Conservation (phyloP, 2,329 filamentous ascomycete species). For the Tolypocladium cylindrosporum region DNA sequence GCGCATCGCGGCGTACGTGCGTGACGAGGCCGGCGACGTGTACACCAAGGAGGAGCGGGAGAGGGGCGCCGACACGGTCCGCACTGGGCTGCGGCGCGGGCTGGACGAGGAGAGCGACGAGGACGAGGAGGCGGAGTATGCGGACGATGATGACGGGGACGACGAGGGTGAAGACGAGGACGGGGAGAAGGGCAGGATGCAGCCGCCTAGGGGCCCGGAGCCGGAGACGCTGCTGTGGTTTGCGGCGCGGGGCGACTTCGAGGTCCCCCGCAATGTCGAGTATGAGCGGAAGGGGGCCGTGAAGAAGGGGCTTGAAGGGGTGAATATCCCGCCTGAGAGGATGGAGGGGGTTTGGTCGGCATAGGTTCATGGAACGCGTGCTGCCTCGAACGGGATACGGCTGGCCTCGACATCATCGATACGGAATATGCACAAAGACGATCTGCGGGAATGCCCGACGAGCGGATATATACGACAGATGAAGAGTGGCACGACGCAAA, state of each 20-base stretch:
- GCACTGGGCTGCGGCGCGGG: slow-evolving; percentile 56
- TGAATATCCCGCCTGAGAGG: slow-evolving; percentile 19
- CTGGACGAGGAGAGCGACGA: slow-evolving; percentile 42
- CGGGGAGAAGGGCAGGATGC: slow-evolving; percentile 9
- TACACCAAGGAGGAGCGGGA: slow-evolving; percentile 65
- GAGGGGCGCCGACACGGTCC: slow-evolving; percentile 55
- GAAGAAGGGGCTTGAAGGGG: slow-evolving; percentile 22
- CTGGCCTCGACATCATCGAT: background rate
- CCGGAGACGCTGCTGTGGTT: slow-evolving; percentile 39
- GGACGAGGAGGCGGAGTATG: slow-evolving; percentile 48
- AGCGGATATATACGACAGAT: background rate
- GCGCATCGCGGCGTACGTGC: slow-evolving; percentile 30
- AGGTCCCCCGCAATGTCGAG: slow-evolving; percentile 34
- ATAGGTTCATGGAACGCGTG: slow-evolving; percentile 1
- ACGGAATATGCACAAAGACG: background rate
- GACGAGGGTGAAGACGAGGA: slow-evolving; percentile 15
- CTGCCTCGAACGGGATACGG: background rate
- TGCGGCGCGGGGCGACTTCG: slow-evolving; percentile 31
- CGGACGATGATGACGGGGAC: slow-evolving; percentile 21
- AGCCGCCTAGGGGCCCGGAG: slow-evolving; percentile 25
- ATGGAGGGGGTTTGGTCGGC: slow-evolving; percentile 7
- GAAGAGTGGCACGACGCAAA: background rate
- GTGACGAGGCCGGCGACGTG: slow-evolving; percentile 42
- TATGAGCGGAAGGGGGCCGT: slow-evolving; percentile 24
- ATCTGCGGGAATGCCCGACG: background rate